Evolutionary conservation across 2,329 filamentous ascomycete genomes (phyloP).

Genomic region (Myriosclerotinia curreyana): DNA sequence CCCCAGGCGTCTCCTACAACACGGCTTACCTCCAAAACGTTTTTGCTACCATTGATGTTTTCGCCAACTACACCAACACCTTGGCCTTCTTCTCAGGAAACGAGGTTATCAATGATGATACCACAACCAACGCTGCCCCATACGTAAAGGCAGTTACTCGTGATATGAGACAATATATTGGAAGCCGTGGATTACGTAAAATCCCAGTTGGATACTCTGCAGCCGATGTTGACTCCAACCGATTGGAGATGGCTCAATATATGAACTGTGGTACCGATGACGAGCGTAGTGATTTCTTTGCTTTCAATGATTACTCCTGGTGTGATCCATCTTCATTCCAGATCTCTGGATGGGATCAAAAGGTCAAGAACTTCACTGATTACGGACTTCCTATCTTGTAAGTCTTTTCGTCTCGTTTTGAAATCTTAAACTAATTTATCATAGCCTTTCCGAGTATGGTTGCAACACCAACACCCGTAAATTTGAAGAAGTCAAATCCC

Average conservation of each 20-base stretch:
- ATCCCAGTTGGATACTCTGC: constrained; percentile 59
- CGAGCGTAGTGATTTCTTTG: constrained; percentile 64
- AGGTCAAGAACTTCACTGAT: constrained; percentile 64
- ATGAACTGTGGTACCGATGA: constrained; percentile 70
- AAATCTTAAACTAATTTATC: constrained; percentile 20
- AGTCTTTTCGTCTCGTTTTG: constrained; percentile 12
- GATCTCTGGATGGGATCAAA: constrained; percentile 64
- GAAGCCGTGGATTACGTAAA: constrained; percentile 46
- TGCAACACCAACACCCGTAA: constrained; percentile 78
- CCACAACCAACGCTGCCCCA: constrained; percentile 50
- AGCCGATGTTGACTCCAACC: constrained; percentile 67
- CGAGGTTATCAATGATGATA: constrained; percentile 56
- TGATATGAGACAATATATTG: constrained; percentile 55
- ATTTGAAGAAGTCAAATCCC: constrained; percentile 73
- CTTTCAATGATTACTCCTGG: constrained; percentile 66
- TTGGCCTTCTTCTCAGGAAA: constrained; percentile 62
- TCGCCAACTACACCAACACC: constrained; percentile 65
- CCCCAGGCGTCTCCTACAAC: constrained; percentile 63
- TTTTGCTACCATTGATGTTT: constrained; percentile 68
- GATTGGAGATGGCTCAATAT: constrained; percentile 65
- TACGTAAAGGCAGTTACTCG: constrained; percentile 59
- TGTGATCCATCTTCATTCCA: constrained; percentile 59
- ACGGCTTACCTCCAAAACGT: constrained; percentile 66
- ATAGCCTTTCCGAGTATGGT: constrained; percentile 77
- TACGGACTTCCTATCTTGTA: constrained; percentile 62